These are phyloP conservation scores for Bruguiera gymnorhiza DNA, from an alignment of 345 rosid genomes.

Conservation along the genomic window DNA sequence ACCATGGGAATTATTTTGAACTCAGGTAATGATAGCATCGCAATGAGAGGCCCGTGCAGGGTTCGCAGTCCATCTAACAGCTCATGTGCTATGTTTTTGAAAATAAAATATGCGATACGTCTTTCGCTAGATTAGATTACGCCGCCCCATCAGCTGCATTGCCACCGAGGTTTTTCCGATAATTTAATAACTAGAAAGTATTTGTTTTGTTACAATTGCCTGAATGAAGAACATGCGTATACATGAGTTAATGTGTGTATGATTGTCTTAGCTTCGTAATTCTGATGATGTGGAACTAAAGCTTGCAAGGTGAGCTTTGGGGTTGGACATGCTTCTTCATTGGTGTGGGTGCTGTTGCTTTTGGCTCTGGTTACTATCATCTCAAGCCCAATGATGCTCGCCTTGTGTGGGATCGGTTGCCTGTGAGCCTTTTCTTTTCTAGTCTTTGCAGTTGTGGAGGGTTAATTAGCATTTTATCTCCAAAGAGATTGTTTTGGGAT, in stretches of 20 bases:
- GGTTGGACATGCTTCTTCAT: conserved; percentile 86
- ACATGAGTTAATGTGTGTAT: too few relatives aligned
- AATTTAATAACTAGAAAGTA: too few relatives aligned
- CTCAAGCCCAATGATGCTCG: conserved; percentile 79
- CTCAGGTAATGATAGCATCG: conserved; percentile 39
- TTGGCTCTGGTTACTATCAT: conserved; percentile 92
- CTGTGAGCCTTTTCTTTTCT: conserved; percentile 35
- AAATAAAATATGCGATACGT: neutral
- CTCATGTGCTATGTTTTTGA: too few relatives aligned
- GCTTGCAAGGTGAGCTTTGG: conserved; percentile 80
- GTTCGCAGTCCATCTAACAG: too few relatives aligned
- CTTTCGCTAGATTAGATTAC: too few relatives aligned
- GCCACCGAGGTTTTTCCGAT: neutral
- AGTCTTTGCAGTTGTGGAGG: neutral
- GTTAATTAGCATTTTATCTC: neutral
- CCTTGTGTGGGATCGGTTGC: conserved; percentile 96
- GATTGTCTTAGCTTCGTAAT: too few relatives aligned
- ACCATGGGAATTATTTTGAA: conserved; percentile 60
- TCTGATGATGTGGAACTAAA: conserved; percentile 17
- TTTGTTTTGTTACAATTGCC: too few relatives aligned
- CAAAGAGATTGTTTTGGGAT: too few relatives aligned
- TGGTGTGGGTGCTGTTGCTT: conserved; percentile 77
- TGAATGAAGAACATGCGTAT: too few relatives aligned
- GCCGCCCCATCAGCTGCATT: too few relatives aligned
- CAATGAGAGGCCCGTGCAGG: neutral